Evolutionary conservation across 2,329 filamentous ascomycete genomes (phyloP).

Genomic region (Exophiala bonariae): DNA sequence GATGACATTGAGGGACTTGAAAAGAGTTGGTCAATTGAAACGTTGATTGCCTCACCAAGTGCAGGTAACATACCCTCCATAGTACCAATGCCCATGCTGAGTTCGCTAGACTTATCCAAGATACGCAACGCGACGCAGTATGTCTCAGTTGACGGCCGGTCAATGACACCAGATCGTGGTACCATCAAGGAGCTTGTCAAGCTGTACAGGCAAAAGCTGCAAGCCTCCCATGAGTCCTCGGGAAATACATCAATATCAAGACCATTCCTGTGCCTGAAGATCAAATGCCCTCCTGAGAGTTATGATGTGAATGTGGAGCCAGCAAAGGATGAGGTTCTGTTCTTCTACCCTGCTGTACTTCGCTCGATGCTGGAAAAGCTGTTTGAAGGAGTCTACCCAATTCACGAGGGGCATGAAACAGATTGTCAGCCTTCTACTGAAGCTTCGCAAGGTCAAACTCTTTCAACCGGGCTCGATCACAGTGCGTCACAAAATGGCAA

Average conservation of each 20-base stretch:
- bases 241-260: conserved; percentile 36
- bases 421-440: conserved; percentile 5
- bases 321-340: conserved; percentile 63
- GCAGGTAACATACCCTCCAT: conserved; percentile 32
- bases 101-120: conserved; percentile 36
- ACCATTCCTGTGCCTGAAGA: conserved; percentile 57
- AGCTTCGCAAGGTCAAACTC: background rate
- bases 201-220: conserved; percentile 52
- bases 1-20: conserved; percentile 25
- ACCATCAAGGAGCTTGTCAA: conserved; percentile 55
- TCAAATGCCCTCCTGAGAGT: conserved; percentile 52
- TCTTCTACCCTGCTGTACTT: conserved; percentile 49
- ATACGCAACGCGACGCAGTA: conserved; percentile 46
- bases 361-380: conserved; percentile 45
- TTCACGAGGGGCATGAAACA: too few relatives aligned
- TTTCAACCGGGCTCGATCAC: background rate
- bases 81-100: too few relatives aligned
- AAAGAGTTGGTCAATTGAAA: conserved; percentile 44
- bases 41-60: conserved; percentile 50
- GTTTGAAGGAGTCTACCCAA: conserved; percentile 39
- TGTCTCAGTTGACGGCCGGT: conserved; percentile 58
- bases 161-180: conserved; percentile 51
- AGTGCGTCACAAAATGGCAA: too few relatives aligned
- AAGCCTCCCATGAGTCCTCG: conserved; percentile 21
- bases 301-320: conserved; percentile 67